Conservation (phyloP, 169 alveolate species). For the Eimeria brunetti region DNA sequence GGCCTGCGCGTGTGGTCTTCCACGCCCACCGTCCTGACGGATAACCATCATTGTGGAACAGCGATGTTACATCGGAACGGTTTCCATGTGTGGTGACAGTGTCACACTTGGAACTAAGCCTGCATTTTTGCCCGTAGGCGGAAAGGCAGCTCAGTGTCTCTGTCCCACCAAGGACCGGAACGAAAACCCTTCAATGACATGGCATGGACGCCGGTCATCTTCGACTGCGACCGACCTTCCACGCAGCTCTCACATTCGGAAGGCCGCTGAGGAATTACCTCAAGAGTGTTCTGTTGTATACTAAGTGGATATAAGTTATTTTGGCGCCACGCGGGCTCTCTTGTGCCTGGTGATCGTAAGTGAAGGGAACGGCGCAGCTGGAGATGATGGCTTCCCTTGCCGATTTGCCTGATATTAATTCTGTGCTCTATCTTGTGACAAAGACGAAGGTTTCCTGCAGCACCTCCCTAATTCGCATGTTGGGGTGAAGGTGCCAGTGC, state of each 20-base stretch:
- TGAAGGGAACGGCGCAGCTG: conserved; percentile 16
- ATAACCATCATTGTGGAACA: background rate
- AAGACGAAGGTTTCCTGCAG: conserved; percentile 38
- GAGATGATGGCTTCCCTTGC: background rate
- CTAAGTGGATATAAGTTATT: background rate
- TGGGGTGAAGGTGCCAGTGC: background rate
- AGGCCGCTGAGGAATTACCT: background rate
- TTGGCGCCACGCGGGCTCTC: background rate
- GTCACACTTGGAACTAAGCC: background rate
- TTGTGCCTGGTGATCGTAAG: conserved; percentile 3
- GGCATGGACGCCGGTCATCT: background rate
- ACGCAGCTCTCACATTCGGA: background rate
- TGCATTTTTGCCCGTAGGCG: conserved; percentile 6
- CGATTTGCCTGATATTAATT: background rate
- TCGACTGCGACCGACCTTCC: background rate
- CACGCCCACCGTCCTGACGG: background rate
- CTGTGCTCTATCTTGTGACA: background rate
- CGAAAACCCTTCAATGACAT: background rate
- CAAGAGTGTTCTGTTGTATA: conserved; percentile 5
- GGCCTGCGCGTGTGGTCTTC: background rate
- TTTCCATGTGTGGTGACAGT: background rate
- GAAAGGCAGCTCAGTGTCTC: background rate
- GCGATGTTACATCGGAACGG: background rate
- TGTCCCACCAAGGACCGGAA: background rate
- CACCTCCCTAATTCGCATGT: background rate